A percentile compares a stretch with the other conserved stretches of the same genome.
These are phyloP conservation scores for Carex parvula DNA, from an alignment of 176 grass and related monocot species.

Conservation along the genomic window DNA sequence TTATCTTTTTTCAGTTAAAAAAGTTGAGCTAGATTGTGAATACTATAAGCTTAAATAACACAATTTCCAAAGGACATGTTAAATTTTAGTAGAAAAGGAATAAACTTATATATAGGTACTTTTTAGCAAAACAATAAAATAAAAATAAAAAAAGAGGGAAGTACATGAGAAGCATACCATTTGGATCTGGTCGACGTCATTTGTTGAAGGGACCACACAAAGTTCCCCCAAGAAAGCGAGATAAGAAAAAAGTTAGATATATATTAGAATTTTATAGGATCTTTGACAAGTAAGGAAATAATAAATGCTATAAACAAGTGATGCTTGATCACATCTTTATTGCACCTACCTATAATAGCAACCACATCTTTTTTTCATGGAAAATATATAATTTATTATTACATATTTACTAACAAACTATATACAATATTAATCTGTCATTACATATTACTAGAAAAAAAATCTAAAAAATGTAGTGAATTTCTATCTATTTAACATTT, in stretches of 20 bases:
- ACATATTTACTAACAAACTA: not conserved
- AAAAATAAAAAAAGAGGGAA: not conserved
- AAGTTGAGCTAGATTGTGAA: not conserved
- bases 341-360: too few relatives aligned
- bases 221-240: not conserved
- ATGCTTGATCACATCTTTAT: not conserved
- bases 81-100: not conserved
- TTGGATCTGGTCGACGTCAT: constrained; percentile 34
- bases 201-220: not conserved
- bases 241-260: not conserved
- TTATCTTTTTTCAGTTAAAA: not conserved
- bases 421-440: not conserved
- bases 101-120: not conserved
- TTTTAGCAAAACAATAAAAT: not conserved
- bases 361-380: not conserved
- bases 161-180: constrained; percentile 28
- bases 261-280: not conserved
- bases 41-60: not conserved
- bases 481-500: too few relatives aligned
- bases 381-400: not conserved
- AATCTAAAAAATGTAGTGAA: too few relatives aligned
- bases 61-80: not conserved
- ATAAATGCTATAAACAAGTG: not conserved
- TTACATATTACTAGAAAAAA: not conserved
- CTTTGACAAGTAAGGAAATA: not conserved